Conservation (phyloP, 1,139 yeast species). For the Sugiyamaella pinicola region DNA sequence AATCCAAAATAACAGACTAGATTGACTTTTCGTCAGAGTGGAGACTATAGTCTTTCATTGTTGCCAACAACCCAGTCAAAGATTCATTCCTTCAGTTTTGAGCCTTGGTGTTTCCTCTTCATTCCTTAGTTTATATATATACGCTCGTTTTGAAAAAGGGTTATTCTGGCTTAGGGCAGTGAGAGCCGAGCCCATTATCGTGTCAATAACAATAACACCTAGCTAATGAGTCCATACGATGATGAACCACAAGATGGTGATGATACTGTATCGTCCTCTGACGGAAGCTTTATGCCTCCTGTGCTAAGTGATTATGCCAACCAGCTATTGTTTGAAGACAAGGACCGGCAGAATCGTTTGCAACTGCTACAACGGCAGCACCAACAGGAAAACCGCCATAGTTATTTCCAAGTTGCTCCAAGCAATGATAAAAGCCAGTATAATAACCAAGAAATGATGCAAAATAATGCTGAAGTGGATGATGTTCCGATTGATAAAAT, state of each 20-base stretch:
- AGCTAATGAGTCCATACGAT: constrained; percentile 10
- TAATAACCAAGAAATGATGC: background rate
- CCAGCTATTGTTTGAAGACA: constrained; percentile 44
- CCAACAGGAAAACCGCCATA: background rate
- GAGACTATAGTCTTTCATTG: background rate
- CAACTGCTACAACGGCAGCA: constrained; percentile 9
- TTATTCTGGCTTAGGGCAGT: too few relatives aligned
- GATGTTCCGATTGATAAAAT: constrained; percentile 5
- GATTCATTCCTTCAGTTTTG: background rate
- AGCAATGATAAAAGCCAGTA: background rate
- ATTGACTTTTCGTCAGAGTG: background rate
- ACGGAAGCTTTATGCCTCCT: constrained; percentile 62
- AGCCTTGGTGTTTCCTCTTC: background rate
- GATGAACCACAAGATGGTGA: constrained; percentile 28
- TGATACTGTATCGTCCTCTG: constrained; percentile 42
- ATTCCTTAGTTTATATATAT: too few relatives aligned
- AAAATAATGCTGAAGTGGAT: background rate
- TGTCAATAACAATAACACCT: background rate
- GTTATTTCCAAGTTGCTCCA: background rate
- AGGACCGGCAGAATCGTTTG: constrained; percentile 8
- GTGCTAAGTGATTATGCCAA: constrained; percentile 62
- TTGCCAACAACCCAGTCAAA: background rate
- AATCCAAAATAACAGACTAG: constrained; percentile 1
- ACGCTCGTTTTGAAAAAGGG: background rate
- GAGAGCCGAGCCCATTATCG: background rate